Evolutionary conservation across 306 rosid species (phyloP).

Genomic region (Trichosanthes truncata): DNA sequence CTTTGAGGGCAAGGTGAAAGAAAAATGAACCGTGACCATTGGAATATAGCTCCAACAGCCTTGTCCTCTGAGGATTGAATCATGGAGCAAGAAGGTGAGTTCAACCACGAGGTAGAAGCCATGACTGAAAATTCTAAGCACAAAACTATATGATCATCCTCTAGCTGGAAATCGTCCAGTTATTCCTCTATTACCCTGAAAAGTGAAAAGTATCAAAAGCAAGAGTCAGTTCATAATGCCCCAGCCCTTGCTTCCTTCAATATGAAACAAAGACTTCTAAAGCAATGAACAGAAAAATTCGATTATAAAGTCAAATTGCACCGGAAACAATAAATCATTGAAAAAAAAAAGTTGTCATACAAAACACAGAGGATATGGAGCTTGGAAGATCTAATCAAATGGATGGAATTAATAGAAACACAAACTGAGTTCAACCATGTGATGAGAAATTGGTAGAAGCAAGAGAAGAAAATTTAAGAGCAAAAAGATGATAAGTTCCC

Average conservation of each 20-base stretch:
- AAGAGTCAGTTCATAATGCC: background rate
- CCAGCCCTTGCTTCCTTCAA: background rate
- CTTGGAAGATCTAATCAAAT: background rate
- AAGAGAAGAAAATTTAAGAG: background rate
- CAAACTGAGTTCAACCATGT: background rate
- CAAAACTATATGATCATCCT: background rate
- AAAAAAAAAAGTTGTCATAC: background rate
- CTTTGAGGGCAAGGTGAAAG: slow-evolving; percentile 91
- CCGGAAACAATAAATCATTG: background rate
- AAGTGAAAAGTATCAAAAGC: background rate
- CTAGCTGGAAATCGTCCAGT: background rate
- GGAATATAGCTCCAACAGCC: slow-evolving; percentile 24
- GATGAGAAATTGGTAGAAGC: background rate
- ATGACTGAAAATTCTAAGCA: slow-evolving; percentile 15
- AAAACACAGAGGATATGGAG: too few relatives aligned
- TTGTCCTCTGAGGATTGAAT: slow-evolving; percentile 27
- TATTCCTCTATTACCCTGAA: background rate
- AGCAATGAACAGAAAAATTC: background rate
- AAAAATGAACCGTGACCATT: slow-evolving; percentile 60
- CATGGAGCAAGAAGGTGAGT: slow-evolving; percentile 43
- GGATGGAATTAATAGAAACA: background rate
- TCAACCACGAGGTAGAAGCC: slow-evolving; percentile 43
- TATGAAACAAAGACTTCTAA: background rate
- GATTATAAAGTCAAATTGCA: background rate
- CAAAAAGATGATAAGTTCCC: background rate